phyloP scores from a whole-genome alignment of 2,329 filamentous ascomycete genomes.

The Penicillium sp. region DNA sequence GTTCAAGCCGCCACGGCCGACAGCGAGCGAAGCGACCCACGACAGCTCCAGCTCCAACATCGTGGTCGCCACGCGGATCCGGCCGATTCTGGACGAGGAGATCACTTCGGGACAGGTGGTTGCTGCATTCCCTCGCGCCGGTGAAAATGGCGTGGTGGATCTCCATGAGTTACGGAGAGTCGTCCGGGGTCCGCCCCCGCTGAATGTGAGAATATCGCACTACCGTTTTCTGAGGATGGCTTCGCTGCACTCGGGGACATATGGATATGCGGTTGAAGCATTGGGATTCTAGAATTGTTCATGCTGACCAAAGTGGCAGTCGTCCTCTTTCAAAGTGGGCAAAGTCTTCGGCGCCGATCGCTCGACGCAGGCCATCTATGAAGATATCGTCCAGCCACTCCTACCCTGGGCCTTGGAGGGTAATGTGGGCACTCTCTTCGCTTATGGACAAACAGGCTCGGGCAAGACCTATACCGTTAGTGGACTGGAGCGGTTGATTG shows the following conservation, averaged over 20 bases:
- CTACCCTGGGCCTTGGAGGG: constrained; percentile 50
- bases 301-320: no score
- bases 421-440: constrained; percentile 74
- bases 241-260: no score
- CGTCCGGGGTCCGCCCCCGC: constrained; percentile 8
- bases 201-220: constrained; percentile 13
- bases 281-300: no score
- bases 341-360: constrained; percentile 36
- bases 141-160: constrained; percentile 12
- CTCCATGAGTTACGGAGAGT: constrained; percentile 14
- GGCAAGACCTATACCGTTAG: constrained; percentile 97
- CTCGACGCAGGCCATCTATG: constrained; percentile 44
- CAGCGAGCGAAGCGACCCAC: not conserved
- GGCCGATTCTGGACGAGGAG: constrained; percentile 14
- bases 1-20: constrained; percentile 6
- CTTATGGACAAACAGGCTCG: constrained; percentile 93
- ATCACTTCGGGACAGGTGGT: constrained; percentile 12
- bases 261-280: no score
- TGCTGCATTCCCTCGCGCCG: constrained; percentile 8
- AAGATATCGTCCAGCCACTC: constrained; percentile 42
- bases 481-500: constrained; percentile 65
- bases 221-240: not conserved
- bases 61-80: constrained; percentile 12
- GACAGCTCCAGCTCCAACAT: constrained; percentile 5
- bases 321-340: constrained; percentile 30